Percentiles rank a stretch among this genome's conserved stretches.
phyloP scores from a whole-genome alignment of 2,329 filamentous ascomycete genomes.

The Paracoccidioides brasiliensis region DNA sequence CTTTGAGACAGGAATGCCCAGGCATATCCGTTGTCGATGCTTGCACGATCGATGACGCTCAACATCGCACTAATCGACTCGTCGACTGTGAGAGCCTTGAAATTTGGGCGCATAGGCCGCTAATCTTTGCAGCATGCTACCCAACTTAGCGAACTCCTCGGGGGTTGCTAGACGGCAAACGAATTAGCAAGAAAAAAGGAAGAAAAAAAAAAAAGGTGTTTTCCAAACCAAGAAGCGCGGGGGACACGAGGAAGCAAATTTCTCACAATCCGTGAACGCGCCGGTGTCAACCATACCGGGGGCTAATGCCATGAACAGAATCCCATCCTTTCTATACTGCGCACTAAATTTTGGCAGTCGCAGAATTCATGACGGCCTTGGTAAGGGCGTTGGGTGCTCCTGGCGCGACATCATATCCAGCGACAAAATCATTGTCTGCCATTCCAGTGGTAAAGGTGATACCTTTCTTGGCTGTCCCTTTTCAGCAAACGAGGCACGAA shows the following conservation, averaged over 20 bases:
- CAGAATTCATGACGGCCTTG: conserved; percentile 42
- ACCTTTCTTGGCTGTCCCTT: conserved; percentile 43
- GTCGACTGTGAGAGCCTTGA: conserved; percentile 25
- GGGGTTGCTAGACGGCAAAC: conserved; percentile 6
- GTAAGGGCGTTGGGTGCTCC: conserved; percentile 34
- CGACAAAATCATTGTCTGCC: conserved; percentile 36
- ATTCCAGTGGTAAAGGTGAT: conserved; percentile 38
- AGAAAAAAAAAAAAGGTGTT: background rate
- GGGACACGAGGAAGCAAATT: too few relatives aligned
- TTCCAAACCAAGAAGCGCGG: too few relatives aligned
- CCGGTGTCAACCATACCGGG: conserved; percentile 24
- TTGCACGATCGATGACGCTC: conserved; percentile 25
- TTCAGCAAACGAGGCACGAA: conserved; percentile 42
- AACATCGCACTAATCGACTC: conserved; percentile 24
- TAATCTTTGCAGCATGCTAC: conserved; percentile 20
- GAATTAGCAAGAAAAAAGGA: too few relatives aligned
- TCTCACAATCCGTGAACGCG: background rate
- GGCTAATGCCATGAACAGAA: conserved; percentile 40
- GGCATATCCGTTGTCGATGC: conserved; percentile 34
- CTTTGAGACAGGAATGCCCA: conserved; percentile 45
- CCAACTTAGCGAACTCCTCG: conserved; percentile 16
- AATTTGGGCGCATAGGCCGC: conserved; percentile 31
- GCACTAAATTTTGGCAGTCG: conserved; percentile 41
- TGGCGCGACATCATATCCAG: conserved; percentile 23
- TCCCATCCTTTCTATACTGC: conserved; percentile 37